Conservation (phyloP, 179 eudicot species). For the Pouteria campechiana region DNA sequence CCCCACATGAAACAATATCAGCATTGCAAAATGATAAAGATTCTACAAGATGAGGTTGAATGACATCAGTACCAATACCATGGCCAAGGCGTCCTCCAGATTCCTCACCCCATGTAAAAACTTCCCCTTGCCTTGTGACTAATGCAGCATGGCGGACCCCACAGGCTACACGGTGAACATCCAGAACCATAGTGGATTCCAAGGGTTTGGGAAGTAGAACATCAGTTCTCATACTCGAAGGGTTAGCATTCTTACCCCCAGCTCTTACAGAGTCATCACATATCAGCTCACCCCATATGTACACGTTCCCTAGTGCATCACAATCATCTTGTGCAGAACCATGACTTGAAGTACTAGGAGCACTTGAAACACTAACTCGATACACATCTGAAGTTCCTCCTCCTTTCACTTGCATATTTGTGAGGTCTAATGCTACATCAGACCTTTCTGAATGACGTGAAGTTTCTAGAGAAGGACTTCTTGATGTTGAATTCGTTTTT, state of each 20-base stretch:
- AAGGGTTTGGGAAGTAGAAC: slow-evolving; percentile 68
- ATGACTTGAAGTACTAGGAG: slow-evolving; percentile 86
- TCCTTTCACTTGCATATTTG: slow-evolving; percentile 75
- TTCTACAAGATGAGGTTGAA: slow-evolving; percentile 62
- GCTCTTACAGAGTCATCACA: slow-evolving; percentile 43
- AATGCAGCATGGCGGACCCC: slow-evolving; percentile 81
- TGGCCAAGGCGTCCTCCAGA: slow-evolving; percentile 94
- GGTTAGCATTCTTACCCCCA: slow-evolving; percentile 37
- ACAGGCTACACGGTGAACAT: slow-evolving; percentile 79
- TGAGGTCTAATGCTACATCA: slow-evolving; percentile 62
- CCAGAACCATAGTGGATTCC: slow-evolving; percentile 70
- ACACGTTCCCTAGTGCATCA: slow-evolving; percentile 86
- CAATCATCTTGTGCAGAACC: slow-evolving; percentile 80
- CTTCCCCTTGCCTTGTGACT: slow-evolving; percentile 82
- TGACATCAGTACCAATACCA: slow-evolving; percentile 65
- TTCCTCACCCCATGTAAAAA: slow-evolving; percentile 93
- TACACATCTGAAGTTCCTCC: slow-evolving; percentile 61
- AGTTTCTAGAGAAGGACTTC: slow-evolving; percentile 28
- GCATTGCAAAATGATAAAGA: slow-evolving; percentile 45
- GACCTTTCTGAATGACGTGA: slow-evolving; percentile 35
- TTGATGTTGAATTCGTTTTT: slow-evolving; percentile 42
- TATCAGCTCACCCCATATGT: slow-evolving; percentile 86
- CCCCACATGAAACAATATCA: slow-evolving; percentile 91
- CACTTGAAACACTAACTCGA: slow-evolving; percentile 87
- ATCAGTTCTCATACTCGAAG: slow-evolving; percentile 40